These are phyloP conservation scores for Zygoascus bituminiphila DNA, from an alignment of 805 yeast genomes.

Conservation along the genomic window DNA sequence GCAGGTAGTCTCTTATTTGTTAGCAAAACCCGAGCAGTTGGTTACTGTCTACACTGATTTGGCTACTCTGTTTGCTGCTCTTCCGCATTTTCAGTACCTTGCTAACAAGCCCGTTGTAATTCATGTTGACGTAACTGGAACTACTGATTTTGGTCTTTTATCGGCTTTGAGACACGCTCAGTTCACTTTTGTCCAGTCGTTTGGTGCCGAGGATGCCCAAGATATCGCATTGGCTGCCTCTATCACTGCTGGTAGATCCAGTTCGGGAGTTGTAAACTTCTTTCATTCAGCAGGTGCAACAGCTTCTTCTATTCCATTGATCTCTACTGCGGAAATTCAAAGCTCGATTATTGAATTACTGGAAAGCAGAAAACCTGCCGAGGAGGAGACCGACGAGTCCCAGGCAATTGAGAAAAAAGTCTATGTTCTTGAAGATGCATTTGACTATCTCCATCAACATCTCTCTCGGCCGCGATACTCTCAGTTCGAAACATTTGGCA, in stretches of 20 bases:
- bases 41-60: slow-evolving; percentile 49
- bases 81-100: slow-evolving; percentile 48
- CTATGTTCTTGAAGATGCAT: background rate
- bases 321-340: background rate
- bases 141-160: slow-evolving; percentile 57
- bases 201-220: slow-evolving; percentile 43
- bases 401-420: background rate
- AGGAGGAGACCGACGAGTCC: background rate
- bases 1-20: slow-evolving; percentile 32
- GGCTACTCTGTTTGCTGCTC: slow-evolving; percentile 42
- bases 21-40: slow-evolving; percentile 19
- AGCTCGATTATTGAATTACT: background rate
- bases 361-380: background rate
- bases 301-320: slow-evolving; percentile 3
- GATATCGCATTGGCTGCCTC: slow-evolving; percentile 52
- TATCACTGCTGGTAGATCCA: slow-evolving; percentile 41
- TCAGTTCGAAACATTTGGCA: background rate
- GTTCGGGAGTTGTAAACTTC: slow-evolving; percentile 65
- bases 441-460: background rate
- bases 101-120: slow-evolving; percentile 41
- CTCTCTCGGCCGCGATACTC: background rate
- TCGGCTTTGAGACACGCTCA: slow-evolving; percentile 68
- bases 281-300: slow-evolving; percentile 25
- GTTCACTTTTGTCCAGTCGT: slow-evolving; percentile 60
- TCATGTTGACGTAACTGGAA: slow-evolving; percentile 42